Percentiles rank a stretch among this genome's conserved stretches.
phyloP scores from a whole-genome alignment of 179 eudicot genomes.

The Drosera spatulata region DNA sequence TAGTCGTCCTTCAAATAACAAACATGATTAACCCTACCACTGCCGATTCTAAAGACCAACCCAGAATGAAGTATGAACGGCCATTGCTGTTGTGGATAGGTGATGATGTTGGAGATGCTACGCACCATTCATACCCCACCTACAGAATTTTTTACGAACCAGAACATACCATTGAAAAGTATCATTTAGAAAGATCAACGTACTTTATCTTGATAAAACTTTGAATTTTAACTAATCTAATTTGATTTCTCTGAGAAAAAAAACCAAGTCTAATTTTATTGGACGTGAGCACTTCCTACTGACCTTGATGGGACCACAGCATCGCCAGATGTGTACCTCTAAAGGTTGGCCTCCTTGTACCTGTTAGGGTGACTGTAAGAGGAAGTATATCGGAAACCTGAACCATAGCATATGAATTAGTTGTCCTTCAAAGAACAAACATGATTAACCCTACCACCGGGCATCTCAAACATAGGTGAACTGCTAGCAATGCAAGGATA shows the following conservation, averaged over 20 bases:
- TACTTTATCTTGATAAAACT: not conserved
- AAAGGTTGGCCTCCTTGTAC: constrained; percentile 50
- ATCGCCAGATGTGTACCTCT: constrained; percentile 84
- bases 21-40: too few relatives aligned
- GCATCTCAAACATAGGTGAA: too few relatives aligned
- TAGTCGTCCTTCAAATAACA: too few relatives aligned
- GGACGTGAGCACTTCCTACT: too few relatives aligned
- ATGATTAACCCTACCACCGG: too few relatives aligned
- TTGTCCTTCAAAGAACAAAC: too few relatives aligned
- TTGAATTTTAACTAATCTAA: not conserved
- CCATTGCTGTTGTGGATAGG: constrained; percentile 85
- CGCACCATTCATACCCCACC: constrained; percentile 99
- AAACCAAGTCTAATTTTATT: too few relatives aligned
- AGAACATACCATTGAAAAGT: not conserved
- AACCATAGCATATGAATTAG: not conserved
- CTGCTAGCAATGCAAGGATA: too few relatives aligned
- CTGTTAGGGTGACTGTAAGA: constrained; percentile 61
- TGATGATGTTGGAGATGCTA: constrained; percentile 48
- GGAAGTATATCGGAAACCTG: constrained; percentile 96
- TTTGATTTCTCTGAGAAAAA: too few relatives aligned
- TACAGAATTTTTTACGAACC: constrained; percentile 11
- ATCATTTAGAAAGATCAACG: not conserved
- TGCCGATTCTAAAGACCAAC: constrained; percentile 67
- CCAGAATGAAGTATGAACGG: constrained; percentile 96
- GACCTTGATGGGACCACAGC: constrained; percentile 83